Evolutionary conservation across 768 basidiomycete species (phyloP), one percentile per base, ranked within the genome.

Genomic region (Pisolithus tinctorius): DNA sequence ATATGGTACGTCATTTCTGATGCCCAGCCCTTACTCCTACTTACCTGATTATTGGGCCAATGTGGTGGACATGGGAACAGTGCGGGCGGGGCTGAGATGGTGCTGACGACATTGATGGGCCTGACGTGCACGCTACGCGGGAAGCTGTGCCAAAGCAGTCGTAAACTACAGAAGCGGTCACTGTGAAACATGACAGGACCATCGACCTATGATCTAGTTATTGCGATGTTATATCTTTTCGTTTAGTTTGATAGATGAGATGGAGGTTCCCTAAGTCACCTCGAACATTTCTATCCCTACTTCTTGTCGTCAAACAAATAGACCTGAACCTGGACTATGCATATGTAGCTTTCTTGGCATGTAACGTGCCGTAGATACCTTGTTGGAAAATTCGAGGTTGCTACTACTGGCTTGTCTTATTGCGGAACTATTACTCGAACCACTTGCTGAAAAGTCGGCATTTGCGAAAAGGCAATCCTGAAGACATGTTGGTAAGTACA

Each of bases 31-130:
- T 17, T 36, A 16, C n/a, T n/a, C 23, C 17, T 16, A 23, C 26
- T 29, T 27, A 25, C 14, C 14, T 44, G 25, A 44, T 44, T 1
- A 37, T 31, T 17, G 20, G 20, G 20, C 20, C 20, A 20, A 20
- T 20, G 20, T 20, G 20, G 20, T 31, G 7, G 14, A 23, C 36
- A 45, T 49, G 54, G 45, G 1, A 29, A 38, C 61, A 96, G 95
- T 98, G 11, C 97, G 95, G 95, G 95, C 65, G 95, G 95, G 95
- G 95, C 17, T 99, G 95, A 95, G 95, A 99, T 61, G 95, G 95
- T 13, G 95, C 95, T 3, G 95, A 95, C 17, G 95, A 99, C 63
- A 79, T 99, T 23, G 95, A 97, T 57, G 95, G 94, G 40, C 95
- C 95, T 0, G 94, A 98, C 62, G 91, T 99, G 6, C 95, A 98